Base-by-base conservation (phyloP, 345 rosid genomes). In the Arabis hirsuta region DNA sequence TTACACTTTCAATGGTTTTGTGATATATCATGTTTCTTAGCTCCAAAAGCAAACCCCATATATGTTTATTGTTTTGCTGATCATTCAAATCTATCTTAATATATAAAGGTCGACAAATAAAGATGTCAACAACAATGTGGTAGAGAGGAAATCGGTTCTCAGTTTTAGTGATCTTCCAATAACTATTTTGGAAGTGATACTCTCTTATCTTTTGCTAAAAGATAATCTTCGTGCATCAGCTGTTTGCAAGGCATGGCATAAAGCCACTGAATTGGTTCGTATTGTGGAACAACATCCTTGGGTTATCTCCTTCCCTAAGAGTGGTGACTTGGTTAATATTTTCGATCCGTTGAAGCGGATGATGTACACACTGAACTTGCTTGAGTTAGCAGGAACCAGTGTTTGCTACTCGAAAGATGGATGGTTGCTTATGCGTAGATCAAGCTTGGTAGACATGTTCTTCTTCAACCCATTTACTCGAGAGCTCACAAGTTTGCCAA, bases 261-360 rank as follows among this genome's bases (percentile, higher is more conserved):
- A 54, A 7, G 74, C 71, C 52, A 88, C 87, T 12, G 6, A 68
- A 51, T 80, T 84, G 38, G 79, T 84, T 14, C 82, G 85, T 55
- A 83, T 84, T 64, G 76, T 73, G 56, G 80, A 80, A 57, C 84
- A 83, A 62, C 71, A 87, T 5, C 88, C 88, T 2, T 86, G 87
- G 90, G 80, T 88, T 41, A 81, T 88, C 90, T 84, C 84, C 72
- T 84, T 88, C 42, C 88, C 91, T 7, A 77, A 77, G 71, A 48
- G 27, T 48, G 84, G 87, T 46, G 50, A 56, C 53, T 50, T 82
- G 60, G 75, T 74, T 24, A 82, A 83, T 71, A 79, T 88, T 52
- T 83, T 79, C 71, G 88, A 86, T 46, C 91, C 87, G 13, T 77
- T 83, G 2, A 57, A 68, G 46, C 74, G 82, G 26, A 80, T 55